Percentiles rank a stretch among this genome's conserved stretches.
These are phyloP conservation scores for Pleurotus citrinopileatus DNA, from an alignment of 768 basidiomycete genomes.

Conservation along the genomic window DNA sequence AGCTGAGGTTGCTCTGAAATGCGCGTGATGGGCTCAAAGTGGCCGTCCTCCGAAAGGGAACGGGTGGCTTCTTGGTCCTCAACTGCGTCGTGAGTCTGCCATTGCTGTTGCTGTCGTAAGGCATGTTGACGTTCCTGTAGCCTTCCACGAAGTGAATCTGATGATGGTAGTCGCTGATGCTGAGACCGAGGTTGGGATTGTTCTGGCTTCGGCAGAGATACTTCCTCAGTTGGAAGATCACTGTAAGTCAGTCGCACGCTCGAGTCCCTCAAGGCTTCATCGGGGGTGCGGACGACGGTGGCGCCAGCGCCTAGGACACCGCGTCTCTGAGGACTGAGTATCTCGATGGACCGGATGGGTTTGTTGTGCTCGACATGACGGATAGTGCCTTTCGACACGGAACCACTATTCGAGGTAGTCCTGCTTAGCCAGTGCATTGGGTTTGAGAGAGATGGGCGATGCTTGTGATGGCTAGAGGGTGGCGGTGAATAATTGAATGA, in stretches of 20 bases:
- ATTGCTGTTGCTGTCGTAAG: conserved; percentile 1
- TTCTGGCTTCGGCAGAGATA: background rate
- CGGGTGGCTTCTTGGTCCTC: background rate
- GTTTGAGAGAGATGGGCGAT: conserved; percentile 38
- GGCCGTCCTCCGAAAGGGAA: background rate
- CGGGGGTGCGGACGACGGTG: conserved; percentile 73
- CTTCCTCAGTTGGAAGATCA: conserved; percentile 15
- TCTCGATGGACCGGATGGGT: conserved; percentile 36
- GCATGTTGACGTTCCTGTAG: conserved; percentile 8
- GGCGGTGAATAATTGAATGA: conserved; percentile 20
- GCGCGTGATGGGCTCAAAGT: background rate
- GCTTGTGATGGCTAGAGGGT: conserved; percentile 21
- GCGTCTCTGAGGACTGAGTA: conserved; percentile 35
- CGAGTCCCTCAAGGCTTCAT: conserved; percentile 65
- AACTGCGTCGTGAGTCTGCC: background rate
- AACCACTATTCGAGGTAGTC: conserved; percentile 24
- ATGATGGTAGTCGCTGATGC: conserved; percentile 13
- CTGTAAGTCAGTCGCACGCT: conserved; percentile 39
- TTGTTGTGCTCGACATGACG: conserved; percentile 37
- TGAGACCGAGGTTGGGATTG: background rate
- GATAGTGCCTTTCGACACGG: background rate
- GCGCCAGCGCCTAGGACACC: conserved; percentile 70
- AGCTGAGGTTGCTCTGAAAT: conserved; percentile 1
- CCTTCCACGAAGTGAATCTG: conserved; percentile 9
- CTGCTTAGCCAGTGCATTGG: conserved; percentile 55